Percentiles rank a stretch among this genome's conserved stretches.
These are phyloP conservation scores for Ormosia emarginata DNA, from an alignment of 306 rosid genomes.

Conservation along the genomic window DNA sequence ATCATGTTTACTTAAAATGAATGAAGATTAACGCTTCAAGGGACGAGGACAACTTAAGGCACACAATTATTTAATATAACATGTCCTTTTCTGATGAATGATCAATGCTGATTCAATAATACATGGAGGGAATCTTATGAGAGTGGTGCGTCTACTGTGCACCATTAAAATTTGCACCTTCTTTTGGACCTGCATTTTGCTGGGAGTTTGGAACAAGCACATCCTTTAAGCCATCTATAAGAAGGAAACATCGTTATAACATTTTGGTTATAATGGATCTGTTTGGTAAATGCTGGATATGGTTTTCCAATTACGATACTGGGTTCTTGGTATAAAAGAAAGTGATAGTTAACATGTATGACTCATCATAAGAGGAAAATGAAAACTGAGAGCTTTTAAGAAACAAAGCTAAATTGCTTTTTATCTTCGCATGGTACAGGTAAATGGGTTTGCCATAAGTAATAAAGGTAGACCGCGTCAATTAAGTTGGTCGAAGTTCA, in stretches of 20 bases:
- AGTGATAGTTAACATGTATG: background rate
- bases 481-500: no score
- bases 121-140: background rate
- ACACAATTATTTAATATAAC: conserved; percentile 1
- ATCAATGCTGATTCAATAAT: background rate
- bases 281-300: conserved; percentile 31
- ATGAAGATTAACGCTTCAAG: conserved; percentile 17
- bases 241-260: conserved; percentile 11
- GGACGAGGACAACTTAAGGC: background rate
- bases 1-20: conserved; percentile 31
- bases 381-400: background rate
- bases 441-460: no score
- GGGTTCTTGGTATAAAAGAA: conserved; percentile 13
- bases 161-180: conserved; percentile 23
- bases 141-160: conserved; percentile 12
- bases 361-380: conserved; percentile 3
- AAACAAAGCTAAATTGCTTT: background rate
- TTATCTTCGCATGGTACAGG: background rate
- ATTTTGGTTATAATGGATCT: conserved; percentile 17
- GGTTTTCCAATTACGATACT: conserved; percentile 13
- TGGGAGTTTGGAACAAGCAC: conserved; percentile 4
- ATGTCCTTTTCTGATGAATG: conserved; percentile 26
- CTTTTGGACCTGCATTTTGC: conserved; percentile 7
- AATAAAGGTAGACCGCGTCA: no score
- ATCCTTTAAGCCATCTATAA: conserved; percentile 15